phyloP scores from a whole-genome alignment of 176 grass and related monocot genomes.

The Phyllostachys edulis region DNA sequence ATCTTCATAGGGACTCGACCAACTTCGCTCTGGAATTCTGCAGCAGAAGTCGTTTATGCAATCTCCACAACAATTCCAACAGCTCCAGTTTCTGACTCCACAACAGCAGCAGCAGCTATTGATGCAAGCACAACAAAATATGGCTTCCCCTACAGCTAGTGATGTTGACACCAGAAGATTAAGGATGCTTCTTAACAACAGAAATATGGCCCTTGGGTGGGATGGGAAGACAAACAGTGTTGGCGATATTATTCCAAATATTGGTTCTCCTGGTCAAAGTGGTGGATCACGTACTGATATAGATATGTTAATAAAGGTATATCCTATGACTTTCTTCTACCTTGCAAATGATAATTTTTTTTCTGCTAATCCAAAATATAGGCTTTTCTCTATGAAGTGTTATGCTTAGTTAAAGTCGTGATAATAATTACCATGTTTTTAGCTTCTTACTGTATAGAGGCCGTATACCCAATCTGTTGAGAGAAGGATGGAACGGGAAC shows the following conservation, averaged over 20 bases:
- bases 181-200: slow-evolving; percentile 65
- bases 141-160: slow-evolving; percentile 53
- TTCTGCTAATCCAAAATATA: neutral
- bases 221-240: slow-evolving; percentile 61
- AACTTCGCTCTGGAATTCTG: slow-evolving; percentile 57
- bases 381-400: neutral
- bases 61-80: slow-evolving; percentile 61
- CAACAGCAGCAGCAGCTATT: slow-evolving; percentile 75
- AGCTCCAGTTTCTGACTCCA: slow-evolving; percentile 66
- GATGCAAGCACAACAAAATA: slow-evolving; percentile 70
- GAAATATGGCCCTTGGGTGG: slow-evolving; percentile 52
- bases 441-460: neutral
- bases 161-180: slow-evolving; percentile 72
- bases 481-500: neutral
- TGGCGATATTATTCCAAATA: slow-evolving; percentile 59
- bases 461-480: neutral
- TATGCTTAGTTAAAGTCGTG: slow-evolving; percentile 13
- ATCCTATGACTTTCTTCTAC: neutral
- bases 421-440: neutral
- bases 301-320: slow-evolving; percentile 38
- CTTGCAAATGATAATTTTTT: neutral
- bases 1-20: slow-evolving; percentile 52
- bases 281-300: slow-evolving; percentile 40
- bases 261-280: slow-evolving; percentile 65
- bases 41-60: slow-evolving; percentile 66